Percentiles rank a stretch among this genome's conserved stretches.
Evolutionary conservation across 2,329 filamentous ascomycete genomes (phyloP).

Genomic region (Alternaria tenuissima): DNA sequence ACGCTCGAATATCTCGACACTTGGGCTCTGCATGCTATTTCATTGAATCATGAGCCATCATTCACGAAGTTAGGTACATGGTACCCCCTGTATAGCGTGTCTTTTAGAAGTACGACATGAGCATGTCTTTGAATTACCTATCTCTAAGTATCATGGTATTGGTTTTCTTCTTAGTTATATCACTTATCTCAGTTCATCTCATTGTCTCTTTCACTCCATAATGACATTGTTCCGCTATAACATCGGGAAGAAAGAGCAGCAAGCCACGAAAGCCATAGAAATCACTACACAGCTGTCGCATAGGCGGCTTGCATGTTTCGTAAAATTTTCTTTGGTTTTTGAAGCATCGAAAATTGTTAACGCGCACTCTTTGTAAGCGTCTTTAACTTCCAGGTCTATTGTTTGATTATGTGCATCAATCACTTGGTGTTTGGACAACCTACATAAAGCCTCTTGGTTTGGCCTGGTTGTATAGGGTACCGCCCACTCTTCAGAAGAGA

Average conservation of each 20-base stretch:
- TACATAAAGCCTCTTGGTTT: background rate
- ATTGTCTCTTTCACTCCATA: background rate
- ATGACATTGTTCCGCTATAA: background rate
- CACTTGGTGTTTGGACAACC: background rate
- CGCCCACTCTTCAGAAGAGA: background rate
- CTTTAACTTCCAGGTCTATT: background rate
- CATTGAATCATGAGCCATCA: background rate
- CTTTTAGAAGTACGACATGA: background rate
- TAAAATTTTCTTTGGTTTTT: background rate
- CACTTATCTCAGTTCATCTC: background rate
- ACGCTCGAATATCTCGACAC: background rate
- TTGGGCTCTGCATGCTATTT: background rate
- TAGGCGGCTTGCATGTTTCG: background rate
- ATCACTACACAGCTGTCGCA: background rate
- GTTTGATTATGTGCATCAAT: background rate
- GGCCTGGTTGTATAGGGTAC: background rate
- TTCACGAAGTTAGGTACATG: background rate
- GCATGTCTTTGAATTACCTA: background rate
- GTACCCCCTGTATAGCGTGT: accelerated
- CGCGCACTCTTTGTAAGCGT: background rate
- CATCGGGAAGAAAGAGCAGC: background rate
- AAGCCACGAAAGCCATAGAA: background rate
- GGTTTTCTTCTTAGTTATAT: background rate
- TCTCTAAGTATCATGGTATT: background rate
- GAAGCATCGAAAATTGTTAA: background rate